Base-by-base conservation (phyloP, 192 early-diverging fungal genomes). In the Thoreauomyces humboldtii region DNA sequence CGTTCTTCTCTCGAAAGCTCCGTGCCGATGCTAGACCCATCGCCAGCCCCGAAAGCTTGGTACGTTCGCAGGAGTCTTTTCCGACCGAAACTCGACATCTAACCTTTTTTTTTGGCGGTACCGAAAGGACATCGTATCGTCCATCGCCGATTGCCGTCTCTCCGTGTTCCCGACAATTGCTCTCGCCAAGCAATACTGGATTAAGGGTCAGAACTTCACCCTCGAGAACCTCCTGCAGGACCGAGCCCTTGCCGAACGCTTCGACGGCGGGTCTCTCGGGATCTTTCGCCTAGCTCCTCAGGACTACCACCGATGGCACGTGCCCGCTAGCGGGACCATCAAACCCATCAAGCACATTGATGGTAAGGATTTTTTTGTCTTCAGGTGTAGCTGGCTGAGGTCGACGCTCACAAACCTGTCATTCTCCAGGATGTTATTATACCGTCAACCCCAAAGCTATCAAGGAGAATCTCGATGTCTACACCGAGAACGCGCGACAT, bases 291-390 rank as follows among this genome's bases (percentile, higher is more conserved):
- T 62, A 4, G 60, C 60, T 5, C 60, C 60, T 12, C 60, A 62
- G 36, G 60, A 62, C 32, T 62, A 62, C 60, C 60, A 62, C 45
- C 60, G 60, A 3, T 62, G 31, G 31, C 60, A 62, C 50, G 21
- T 19, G 4, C 60, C 60, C 50, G 44, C 48, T 7, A 6, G 2
- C 60, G 60, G 60, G 29, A 29, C 27, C 44, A 15, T 62, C 45
- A 25, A 15, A 7, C 19, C 50, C 50, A 27, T 25, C 50, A 52
- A 52, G 32, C 25, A 52, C 7, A 52, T 52, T n/a, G n/a, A n/a
- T n/a, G n/a, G n/a, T n/a, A n/a, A n/a, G n/a, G n/a, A n/a, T n/a
- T n/a, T n/a, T n/a, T n/a, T n/a, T n/a, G n/a, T n/a, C n/a, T n/a
- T n/a, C n/a, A n/a, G n/a, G n/a, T n/a, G n/a, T n/a, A n/a, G n/a